phyloP scores from a whole-genome alignment of 1,284 basidiomycete species.

The Fomitopsis pinicola region DNA sequence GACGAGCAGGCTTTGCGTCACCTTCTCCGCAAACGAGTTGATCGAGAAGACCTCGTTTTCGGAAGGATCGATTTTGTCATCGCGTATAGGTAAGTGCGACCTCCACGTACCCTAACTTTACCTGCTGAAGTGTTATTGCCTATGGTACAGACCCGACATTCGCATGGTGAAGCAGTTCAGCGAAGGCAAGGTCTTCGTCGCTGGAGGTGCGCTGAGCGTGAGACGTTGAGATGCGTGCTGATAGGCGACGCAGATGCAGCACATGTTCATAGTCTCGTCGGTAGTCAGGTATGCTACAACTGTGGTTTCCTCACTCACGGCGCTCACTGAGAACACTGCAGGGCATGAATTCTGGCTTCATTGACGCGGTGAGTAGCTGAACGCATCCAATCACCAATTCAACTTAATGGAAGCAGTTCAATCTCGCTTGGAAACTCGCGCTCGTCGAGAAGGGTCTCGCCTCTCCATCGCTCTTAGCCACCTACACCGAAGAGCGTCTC shows the following conservation, averaged over 20 bases:
- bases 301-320: neutral
- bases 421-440: slow-evolving; percentile 25
- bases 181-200: slow-evolving; percentile 31
- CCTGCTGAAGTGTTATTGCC: neutral
- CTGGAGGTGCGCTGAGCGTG: slow-evolving; percentile 17
- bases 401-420: slow-evolving; percentile 14
- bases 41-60: slow-evolving; percentile 8
- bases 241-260: slow-evolving; percentile 12
- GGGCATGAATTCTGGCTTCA: slow-evolving; percentile 6
- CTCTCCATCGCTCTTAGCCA: slow-evolving; percentile 14
- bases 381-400: neutral
- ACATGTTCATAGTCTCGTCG: slow-evolving; percentile 23
- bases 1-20: neutral
- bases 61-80: slow-evolving; percentile 3
- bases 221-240: neutral
- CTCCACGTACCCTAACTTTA: neutral
- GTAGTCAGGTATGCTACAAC: slow-evolving; percentile 22
- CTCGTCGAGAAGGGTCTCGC: slow-evolving; percentile 17
- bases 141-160: slow-evolving; percentile 29
- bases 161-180: slow-evolving; percentile 32
- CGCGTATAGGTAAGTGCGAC: slow-evolving; percentile 2
- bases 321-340: neutral
- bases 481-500: slow-evolving; percentile 22
- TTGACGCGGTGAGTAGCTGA: neutral
- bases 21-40: neutral